Evolutionary conservation across 306 rosid genomes (phyloP).

Genomic region (Delonix regia): DNA sequence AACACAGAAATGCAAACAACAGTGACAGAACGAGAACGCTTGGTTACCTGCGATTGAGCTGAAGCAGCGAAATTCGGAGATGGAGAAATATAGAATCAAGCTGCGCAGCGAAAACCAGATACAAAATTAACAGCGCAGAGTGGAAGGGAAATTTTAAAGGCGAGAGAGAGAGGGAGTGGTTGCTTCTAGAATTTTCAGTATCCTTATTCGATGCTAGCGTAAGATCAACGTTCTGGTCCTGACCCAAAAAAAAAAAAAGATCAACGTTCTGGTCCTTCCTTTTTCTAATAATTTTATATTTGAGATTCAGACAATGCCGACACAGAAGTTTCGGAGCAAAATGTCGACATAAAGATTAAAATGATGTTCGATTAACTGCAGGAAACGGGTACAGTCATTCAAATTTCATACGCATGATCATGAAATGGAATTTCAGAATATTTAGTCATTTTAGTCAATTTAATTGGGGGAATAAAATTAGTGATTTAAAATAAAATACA

Average conservation of each 20-base stretch:
- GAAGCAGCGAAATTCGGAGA: background rate
- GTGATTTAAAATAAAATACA: background rate
- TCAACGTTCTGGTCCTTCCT: conserved; percentile 32
- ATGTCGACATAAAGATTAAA: conserved; percentile 6
- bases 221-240: conserved; percentile 37
- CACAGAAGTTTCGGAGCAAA: background rate
- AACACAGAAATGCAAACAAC: background rate
- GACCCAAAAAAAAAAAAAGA: no score
- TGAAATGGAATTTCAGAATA: background rate
- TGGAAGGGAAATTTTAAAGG: conserved; percentile 15
- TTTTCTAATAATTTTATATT: background rate
- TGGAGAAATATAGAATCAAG: background rate
- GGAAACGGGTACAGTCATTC: background rate
- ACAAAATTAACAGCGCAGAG: background rate
- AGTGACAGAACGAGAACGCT: background rate
- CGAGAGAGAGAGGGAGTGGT: background rate
- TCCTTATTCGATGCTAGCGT: conserved; percentile 43
- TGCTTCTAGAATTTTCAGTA: conserved; percentile 54
- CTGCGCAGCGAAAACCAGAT: background rate
- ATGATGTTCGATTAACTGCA: background rate
- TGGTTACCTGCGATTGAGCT: conserved; percentile 2
- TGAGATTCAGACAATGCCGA: background rate
- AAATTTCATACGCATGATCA: background rate
- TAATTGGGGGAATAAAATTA: background rate
- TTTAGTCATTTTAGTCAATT: background rate